Percentiles rank a stretch among this genome's conserved stretches.
Conservation (phyloP, 352 stramenopile genomes). For the Pythium scleroteichum region DNA sequence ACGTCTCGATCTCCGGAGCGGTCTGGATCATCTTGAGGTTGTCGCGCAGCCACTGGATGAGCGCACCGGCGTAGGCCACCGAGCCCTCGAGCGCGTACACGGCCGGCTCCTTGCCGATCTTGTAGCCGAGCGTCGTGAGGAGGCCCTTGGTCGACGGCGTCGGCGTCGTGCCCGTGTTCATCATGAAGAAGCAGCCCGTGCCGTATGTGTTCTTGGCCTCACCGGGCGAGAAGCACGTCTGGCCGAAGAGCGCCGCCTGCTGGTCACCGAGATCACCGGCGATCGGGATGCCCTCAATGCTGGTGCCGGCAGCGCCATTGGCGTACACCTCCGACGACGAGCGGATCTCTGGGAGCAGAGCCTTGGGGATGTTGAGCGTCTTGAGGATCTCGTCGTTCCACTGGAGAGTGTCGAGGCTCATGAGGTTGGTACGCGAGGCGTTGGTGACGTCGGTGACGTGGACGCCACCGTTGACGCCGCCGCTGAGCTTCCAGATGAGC, state of each 20-base stretch:
- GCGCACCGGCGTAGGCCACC: constrained; percentile 94
- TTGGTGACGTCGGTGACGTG: constrained; percentile 99
- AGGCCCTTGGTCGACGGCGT: constrained; percentile 92
- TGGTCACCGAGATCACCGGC: constrained; percentile 96
- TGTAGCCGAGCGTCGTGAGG: constrained; percentile 93
- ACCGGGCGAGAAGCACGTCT: constrained; percentile 94
- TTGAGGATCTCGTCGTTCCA: constrained; percentile 91
- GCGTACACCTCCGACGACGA: constrained; percentile 90
- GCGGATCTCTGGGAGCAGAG: constrained; percentile 91
- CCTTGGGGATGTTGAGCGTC: constrained; percentile 85
- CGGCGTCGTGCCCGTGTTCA: constrained; percentile 96
- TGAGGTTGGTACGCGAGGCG: constrained; percentile 95
- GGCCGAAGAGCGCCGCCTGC: constrained; percentile 96
- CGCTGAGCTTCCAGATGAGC: constrained; percentile 95
- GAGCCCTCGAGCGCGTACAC: constrained; percentile 98
- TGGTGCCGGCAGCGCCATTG: constrained; percentile 45
- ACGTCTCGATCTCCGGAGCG: constrained; percentile 87
- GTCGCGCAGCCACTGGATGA: constrained; percentile 99
- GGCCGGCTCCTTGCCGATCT: constrained; percentile 71
- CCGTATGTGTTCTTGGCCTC: constrained; percentile 99
- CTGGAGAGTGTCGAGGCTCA: constrained; percentile 89
- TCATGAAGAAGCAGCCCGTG: constrained; percentile 99
- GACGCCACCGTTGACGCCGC: constrained; percentile 47
- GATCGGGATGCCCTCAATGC: constrained; percentile 90
- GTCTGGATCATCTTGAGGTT: constrained; percentile 95